Evolutionary conservation across 805 yeast genomes (phyloP).

Genomic region (Blastobotrys muscicola): DNA sequence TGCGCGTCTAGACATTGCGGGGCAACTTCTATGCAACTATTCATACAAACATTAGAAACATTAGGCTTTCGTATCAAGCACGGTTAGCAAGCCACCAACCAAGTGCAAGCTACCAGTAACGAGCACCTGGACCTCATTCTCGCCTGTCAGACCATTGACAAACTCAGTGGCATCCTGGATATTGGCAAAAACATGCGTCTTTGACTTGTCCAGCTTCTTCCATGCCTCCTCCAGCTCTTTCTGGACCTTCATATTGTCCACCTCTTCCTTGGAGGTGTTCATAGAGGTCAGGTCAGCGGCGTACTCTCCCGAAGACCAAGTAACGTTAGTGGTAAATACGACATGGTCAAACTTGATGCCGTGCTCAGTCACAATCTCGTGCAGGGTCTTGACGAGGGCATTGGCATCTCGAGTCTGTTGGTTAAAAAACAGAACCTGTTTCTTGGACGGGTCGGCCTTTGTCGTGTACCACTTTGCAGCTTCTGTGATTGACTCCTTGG

Average conservation of each 20-base stretch:
- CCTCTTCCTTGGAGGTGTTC: conserved; percentile 69
- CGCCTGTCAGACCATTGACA: conserved; percentile 30
- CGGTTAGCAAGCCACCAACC: conserved; percentile 89
- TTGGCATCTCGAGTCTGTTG: conserved; percentile 89
- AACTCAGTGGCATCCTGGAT: conserved; percentile 64
- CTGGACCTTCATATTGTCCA: conserved; percentile 76
- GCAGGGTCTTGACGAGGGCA: conserved; percentile 47
- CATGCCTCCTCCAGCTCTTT: conserved; percentile 63
- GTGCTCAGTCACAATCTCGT: conserved; percentile 19
- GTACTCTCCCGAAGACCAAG: conserved; percentile 78
- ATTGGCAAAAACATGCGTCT: conserved; percentile 51
- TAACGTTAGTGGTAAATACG: conserved; percentile 82
- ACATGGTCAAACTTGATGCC: conserved; percentile 57
- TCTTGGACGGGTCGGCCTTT: conserved; percentile 10
- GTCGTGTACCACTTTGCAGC: conserved; percentile 68
- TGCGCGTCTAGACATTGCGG: no score
- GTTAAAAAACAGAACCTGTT: conserved; percentile 63
- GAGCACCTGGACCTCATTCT: conserved; percentile 50
- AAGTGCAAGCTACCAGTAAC: conserved; percentile 91
- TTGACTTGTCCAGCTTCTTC: conserved; percentile 39
- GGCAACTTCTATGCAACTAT: not conserved
- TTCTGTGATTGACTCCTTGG: conserved; percentile 76
- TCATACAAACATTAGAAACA: not conserved
- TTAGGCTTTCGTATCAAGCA: conserved; percentile 41
- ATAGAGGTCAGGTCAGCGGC: conserved; percentile 69